Evolutionary conservation across 2,329 filamentous ascomycete species (phyloP).

Genomic region (Thelonectria discophora): DNA sequence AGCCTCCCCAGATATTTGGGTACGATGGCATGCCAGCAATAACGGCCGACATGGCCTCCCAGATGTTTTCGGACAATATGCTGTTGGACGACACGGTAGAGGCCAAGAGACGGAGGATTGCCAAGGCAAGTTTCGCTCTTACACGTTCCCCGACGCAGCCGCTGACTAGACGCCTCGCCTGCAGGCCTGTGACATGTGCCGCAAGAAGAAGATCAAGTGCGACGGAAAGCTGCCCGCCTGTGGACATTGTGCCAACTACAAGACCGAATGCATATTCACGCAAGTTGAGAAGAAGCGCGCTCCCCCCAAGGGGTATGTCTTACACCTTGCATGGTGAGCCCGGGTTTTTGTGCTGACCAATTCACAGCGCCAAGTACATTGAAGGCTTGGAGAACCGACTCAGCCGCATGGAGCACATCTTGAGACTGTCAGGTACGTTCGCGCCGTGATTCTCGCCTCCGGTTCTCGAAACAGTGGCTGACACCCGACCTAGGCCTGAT

Average conservation of each 20-base stretch:
- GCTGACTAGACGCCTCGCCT: constrained; percentile 26
- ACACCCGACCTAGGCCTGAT: constrained; percentile 68
- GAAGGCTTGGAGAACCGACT: constrained; percentile 94
- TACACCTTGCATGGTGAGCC: not conserved
- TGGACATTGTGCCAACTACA: constrained; percentile 96
- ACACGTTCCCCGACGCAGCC: not conserved
- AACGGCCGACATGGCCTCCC: constrained; percentile 65
- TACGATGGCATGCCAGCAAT: constrained; percentile 70
- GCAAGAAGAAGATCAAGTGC: constrained; percentile 98
- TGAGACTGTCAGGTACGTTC: constrained; percentile 77
- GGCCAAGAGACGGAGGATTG: constrained; percentile 87
- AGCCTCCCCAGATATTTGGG: constrained; percentile 75
- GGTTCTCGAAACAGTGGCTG: constrained; percentile 14
- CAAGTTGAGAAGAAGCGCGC: constrained; percentile 99
- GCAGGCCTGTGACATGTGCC: constrained; percentile 94
- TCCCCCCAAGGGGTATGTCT: constrained; percentile 88
- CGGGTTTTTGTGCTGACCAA: constrained; percentile 31
- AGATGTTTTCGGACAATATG: constrained; percentile 66
- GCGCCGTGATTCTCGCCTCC: not conserved
- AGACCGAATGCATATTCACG: constrained; percentile 96
- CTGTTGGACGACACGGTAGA: constrained; percentile 76
- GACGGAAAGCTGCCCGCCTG: constrained; percentile 95
- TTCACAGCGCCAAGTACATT: constrained; percentile 88
- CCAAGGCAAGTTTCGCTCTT: constrained; percentile 69
- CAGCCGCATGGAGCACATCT: constrained; percentile 92